A percentile compares a stretch with the other conserved stretches of the same genome.
phyloP scores from a whole-genome alignment of 106 monocot species.

The Apostasia shenzhenica region DNA sequence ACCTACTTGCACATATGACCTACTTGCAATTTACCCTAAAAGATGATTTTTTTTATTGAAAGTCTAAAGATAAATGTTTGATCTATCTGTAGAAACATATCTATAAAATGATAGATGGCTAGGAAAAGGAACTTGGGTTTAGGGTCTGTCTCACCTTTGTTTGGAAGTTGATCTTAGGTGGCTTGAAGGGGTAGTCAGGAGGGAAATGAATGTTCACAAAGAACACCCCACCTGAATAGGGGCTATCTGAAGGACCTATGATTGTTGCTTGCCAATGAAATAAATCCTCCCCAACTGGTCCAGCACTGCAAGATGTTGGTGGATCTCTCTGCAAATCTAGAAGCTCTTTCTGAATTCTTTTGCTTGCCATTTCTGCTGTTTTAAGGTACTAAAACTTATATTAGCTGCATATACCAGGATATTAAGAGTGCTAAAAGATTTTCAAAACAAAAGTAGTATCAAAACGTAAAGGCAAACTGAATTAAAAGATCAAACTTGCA shows the following conservation, averaged over 20 bases:
- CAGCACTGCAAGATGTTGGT: slow-evolving; percentile 4
- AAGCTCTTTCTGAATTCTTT: slow-evolving; percentile 6
- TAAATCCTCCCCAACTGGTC: slow-evolving; percentile 3
- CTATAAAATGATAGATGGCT: background rate
- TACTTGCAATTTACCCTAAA: too few species aligned
- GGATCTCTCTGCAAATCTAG: slow-evolving; percentile 7
- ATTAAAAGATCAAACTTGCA: too few species aligned
- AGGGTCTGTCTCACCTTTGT: background rate
- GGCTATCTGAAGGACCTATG: slow-evolving; percentile 2
- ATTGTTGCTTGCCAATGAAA: slow-evolving; percentile 7
- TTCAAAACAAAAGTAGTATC: too few species aligned
- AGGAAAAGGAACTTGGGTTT: too few species aligned
- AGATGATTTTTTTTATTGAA: too few species aligned
- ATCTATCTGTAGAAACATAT: too few species aligned
- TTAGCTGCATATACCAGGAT: too few species aligned
- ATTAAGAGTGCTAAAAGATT: too few species aligned
- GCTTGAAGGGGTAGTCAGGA: background rate
- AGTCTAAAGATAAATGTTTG: too few species aligned
- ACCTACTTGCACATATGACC: too few species aligned
- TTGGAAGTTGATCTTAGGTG: slow-evolving; percentile 6
- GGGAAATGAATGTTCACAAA: background rate
- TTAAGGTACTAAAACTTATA: too few species aligned
- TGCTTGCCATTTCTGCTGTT: background rate
- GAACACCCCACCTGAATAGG: slow-evolving; percentile 1
- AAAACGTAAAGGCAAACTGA: too few species aligned